phyloP scores from a whole-genome alignment of 2,329 filamentous ascomycete genomes.

The Tolypocladium nubicola region DNA sequence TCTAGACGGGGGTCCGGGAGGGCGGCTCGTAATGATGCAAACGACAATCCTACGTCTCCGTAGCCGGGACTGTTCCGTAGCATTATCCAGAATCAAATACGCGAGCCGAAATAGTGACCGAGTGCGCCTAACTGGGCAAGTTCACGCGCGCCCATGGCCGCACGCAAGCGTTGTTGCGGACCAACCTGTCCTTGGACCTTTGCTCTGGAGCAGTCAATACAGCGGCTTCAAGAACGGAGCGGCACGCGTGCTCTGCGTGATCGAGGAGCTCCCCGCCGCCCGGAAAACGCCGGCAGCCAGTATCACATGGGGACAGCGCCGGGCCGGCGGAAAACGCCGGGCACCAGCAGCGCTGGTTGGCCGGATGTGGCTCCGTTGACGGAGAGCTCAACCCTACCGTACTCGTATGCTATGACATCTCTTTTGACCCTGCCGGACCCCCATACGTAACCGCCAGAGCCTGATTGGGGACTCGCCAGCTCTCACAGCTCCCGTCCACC shows the following conservation, averaged over 20 bases:
- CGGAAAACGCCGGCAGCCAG: constrained; percentile 4
- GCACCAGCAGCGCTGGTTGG: background rate
- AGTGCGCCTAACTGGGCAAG: background rate
- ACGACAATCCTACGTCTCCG: background rate
- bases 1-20: background rate
- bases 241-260: background rate
- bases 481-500: background rate
- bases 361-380: background rate
- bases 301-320: constrained; percentile 1
- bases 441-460: background rate
- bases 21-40: background rate
- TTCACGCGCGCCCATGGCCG: too few species aligned
- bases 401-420: background rate
- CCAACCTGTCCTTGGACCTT: background rate
- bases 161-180: background rate
- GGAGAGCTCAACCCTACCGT: background rate
- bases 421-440: background rate
- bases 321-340: constrained; percentile 4
- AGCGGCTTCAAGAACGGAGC: background rate
- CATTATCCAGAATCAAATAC: background rate
- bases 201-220: background rate
- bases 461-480: background rate
- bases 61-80: background rate
- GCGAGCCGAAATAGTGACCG: background rate
- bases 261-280: background rate